These are phyloP conservation scores for Cardamine occulta DNA, from an alignment of 345 rosid genomes.

Conservation along the genomic window DNA sequence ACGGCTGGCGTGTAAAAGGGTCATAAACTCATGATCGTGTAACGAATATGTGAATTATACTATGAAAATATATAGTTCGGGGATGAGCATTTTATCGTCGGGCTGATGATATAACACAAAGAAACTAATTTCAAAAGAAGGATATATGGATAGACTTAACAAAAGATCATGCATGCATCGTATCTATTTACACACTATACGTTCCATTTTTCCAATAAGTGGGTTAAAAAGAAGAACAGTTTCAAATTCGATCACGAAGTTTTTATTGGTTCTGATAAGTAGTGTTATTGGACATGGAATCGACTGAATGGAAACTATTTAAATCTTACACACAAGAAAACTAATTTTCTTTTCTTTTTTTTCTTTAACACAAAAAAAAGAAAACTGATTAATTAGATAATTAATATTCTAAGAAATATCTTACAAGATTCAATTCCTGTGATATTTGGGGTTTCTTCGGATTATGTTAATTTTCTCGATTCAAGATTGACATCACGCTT, in stretches of 20 bases:
- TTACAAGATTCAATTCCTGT: not conserved
- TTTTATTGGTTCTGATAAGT: conserved; percentile 3
- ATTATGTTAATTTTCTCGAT: not conserved
- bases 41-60: not conserved
- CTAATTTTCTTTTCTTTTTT: no score
- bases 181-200: conserved; percentile 11
- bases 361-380: not conserved
- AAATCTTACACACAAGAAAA: not conserved
- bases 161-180: conserved; percentile 34
- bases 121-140: conserved; percentile 10
- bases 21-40: conserved; percentile 27
- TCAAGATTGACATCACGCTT: not conserved
- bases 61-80: conserved; percentile 7
- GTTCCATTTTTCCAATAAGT: conserved; percentile 22
- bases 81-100: conserved; percentile 18
- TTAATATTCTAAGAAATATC: not conserved
- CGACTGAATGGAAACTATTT: not conserved
- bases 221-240: conserved; percentile 20
- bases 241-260: not conserved
- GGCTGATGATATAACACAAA: conserved; percentile 15
- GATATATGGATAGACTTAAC: not conserved
- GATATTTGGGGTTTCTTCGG: not conserved
- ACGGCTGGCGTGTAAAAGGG: conserved; percentile 13
- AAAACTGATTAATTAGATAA: not conserved
- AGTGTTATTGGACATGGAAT: not conserved